Conservation (phyloP, 176 grass and related monocot species). For the Ensete ventricosum region DNA sequence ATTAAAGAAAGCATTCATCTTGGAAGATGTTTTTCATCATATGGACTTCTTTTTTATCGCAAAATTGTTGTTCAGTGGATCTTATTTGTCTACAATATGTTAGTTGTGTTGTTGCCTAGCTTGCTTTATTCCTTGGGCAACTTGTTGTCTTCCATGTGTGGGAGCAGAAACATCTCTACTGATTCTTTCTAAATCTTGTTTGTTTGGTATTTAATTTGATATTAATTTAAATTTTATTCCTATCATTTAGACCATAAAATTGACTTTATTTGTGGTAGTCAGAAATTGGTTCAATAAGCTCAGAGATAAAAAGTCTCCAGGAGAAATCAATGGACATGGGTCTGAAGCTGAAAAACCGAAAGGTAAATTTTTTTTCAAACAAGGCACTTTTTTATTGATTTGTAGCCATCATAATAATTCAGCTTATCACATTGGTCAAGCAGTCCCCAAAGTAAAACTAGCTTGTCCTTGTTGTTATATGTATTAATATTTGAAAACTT, state of each 20-base stretch:
- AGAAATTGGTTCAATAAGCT: slow-evolving; percentile 99
- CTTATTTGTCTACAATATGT: too few species aligned
- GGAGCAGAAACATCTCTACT: too few species aligned
- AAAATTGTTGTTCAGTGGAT: too few species aligned
- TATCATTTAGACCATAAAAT: slow-evolving; percentile 32
- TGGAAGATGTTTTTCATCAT: too few species aligned
- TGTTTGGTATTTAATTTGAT: slow-evolving; percentile 7
- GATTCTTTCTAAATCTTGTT: not conserved
- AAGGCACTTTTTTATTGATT: not conserved
- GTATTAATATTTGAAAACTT: too few species aligned
- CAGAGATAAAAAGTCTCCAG: slow-evolving; percentile 94
- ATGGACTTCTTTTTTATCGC: too few species aligned
- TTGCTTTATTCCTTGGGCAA: not conserved
- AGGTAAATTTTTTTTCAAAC: slow-evolving; percentile 36
- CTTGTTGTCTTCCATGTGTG: too few species aligned
- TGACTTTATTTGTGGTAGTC: slow-evolving; percentile 66
- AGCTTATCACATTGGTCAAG: not conserved
- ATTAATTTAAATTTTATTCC: not conserved
- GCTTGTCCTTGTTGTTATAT: too few species aligned
- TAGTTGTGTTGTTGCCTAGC: too few species aligned
- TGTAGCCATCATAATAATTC: not conserved
- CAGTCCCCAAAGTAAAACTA: too few species aligned
- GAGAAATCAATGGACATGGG: slow-evolving; percentile 99
- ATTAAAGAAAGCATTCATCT: too few species aligned
- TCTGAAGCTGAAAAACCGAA: slow-evolving; percentile 93